phyloP scores from a whole-genome alignment of 2,329 filamentous ascomycete species.

The Apiospora marii region DNA sequence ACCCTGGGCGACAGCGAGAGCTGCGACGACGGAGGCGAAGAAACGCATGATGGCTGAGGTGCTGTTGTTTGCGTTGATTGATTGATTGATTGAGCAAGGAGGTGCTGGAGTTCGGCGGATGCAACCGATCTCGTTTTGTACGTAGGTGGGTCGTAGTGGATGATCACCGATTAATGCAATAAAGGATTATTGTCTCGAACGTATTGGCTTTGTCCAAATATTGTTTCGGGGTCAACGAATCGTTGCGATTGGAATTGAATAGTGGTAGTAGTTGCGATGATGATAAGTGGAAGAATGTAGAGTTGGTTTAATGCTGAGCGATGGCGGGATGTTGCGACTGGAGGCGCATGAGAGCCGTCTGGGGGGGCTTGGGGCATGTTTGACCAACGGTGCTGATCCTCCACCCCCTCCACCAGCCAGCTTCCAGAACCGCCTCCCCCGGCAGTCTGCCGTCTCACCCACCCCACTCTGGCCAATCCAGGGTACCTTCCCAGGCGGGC shows the following conservation, averaged over 20 bases:
- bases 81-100: neutral
- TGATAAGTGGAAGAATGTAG: neutral
- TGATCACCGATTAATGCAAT: neutral
- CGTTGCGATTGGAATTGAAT: neutral
- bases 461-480: neutral
- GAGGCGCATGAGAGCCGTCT: constrained; percentile 3
- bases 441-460: neutral
- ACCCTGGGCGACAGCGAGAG: constrained; percentile 65
- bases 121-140: constrained; percentile 16
- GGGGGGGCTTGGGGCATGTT: constrained; percentile 12
- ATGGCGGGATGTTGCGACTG: constrained; percentile 9
- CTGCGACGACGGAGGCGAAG: constrained; percentile 57
- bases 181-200: neutral
- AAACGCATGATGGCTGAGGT: constrained; percentile 63
- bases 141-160: constrained; percentile 6
- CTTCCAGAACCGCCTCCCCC: constrained; percentile 1
- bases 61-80: neutral
- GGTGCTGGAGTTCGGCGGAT: neutral
- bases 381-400: constrained; percentile 13
- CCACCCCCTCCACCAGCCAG: constrained; percentile 17
- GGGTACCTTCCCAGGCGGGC: constrained; percentile 7
- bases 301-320: neutral
- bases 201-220: neutral
- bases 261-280: neutral
- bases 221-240: neutral